These are phyloP conservation scores for Penicillium sp. DNA, from an alignment of 2,329 filamentous ascomycete species.

Conservation along the genomic window DNA sequence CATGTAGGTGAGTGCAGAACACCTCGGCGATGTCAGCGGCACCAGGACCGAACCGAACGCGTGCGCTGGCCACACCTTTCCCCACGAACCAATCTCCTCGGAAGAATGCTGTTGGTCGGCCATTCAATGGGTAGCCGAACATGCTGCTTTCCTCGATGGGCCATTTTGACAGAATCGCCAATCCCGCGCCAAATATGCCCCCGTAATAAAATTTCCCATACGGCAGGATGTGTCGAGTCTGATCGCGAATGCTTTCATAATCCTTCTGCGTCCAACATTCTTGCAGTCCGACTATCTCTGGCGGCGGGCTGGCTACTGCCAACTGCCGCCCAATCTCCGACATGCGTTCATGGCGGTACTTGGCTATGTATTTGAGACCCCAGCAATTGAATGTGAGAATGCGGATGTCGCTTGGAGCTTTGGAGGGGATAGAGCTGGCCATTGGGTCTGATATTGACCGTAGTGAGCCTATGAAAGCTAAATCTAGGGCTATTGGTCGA, in stretches of 20 bases:
- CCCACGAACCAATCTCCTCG: constrained; percentile 96
- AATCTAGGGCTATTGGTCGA: background rate
- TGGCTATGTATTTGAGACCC: constrained; percentile 86
- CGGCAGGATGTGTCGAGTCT: constrained; percentile 73
- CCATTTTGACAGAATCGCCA: constrained; percentile 88
- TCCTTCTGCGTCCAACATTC: constrained; percentile 91
- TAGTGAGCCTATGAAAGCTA: background rate
- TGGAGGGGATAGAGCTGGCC: constrained; percentile 17
- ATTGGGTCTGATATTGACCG: constrained; percentile 11
- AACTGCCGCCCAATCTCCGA: constrained; percentile 80
- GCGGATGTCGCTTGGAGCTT: constrained; percentile 62
- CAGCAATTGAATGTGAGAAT: constrained; percentile 94
- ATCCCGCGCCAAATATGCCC: constrained; percentile 83
- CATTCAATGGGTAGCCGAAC: constrained; percentile 85
- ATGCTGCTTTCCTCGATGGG: constrained; percentile 88
- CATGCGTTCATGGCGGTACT: constrained; percentile 73
- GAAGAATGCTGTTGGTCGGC: constrained; percentile 88
- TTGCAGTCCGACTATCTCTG: constrained; percentile 88
- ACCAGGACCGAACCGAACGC: constrained; percentile 68
- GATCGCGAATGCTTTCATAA: constrained; percentile 72
- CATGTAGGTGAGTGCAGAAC: constrained; percentile 89
- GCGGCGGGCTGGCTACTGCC: constrained; percentile 64
- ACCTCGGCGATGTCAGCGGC: constrained; percentile 74
- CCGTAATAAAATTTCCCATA: constrained; percentile 91
- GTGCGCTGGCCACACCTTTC: constrained; percentile 85